These are phyloP conservation scores for Saccharomycopsis fibuligera DNA, from an alignment of 805 yeast genomes.

Conservation along the genomic window DNA sequence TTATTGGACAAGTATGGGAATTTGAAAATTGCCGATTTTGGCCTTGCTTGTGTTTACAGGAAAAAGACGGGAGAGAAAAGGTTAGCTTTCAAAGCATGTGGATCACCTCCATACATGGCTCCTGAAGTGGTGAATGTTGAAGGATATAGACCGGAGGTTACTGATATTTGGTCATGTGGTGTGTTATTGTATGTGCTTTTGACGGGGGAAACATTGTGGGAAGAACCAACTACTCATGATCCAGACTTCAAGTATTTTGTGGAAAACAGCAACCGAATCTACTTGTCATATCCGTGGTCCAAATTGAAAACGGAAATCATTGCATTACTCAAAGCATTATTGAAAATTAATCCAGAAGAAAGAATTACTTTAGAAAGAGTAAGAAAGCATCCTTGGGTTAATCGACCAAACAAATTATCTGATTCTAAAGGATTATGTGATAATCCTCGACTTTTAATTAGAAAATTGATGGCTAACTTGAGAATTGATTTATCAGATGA, in stretches of 20 bases:
- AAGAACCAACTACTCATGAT: constrained; percentile 50
- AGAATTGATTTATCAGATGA: constrained; percentile 49
- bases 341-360: constrained; percentile 42
- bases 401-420: constrained; percentile 37
- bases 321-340: constrained; percentile 45
- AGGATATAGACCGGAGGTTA: constrained; percentile 49
- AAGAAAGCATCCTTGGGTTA: constrained; percentile 51
- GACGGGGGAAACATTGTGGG: constrained; percentile 70
- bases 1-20: constrained; percentile 58
- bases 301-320: constrained; percentile 42
- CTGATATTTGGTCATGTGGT: constrained; percentile 71
- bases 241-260: constrained; percentile 38
- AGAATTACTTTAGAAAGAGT: constrained; percentile 39
- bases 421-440: constrained; percentile 44
- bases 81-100: constrained; percentile 49
- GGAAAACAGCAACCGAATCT: constrained; percentile 32
- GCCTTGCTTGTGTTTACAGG: constrained; percentile 57
- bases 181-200: constrained; percentile 54
- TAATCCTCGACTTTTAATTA: constrained; percentile 46
- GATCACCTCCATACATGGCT: constrained; percentile 75
- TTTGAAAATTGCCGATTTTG: constrained; percentile 71
- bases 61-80: constrained; percentile 42
- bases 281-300: constrained; percentile 46
- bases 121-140: constrained; percentile 52
- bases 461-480: constrained; percentile 43